Evolutionary conservation across 2,329 filamentous ascomycete genomes (phyloP), one percentile per base, ranked within the genome.

Genomic region (Aspergillus pseudonomiae): DNA sequence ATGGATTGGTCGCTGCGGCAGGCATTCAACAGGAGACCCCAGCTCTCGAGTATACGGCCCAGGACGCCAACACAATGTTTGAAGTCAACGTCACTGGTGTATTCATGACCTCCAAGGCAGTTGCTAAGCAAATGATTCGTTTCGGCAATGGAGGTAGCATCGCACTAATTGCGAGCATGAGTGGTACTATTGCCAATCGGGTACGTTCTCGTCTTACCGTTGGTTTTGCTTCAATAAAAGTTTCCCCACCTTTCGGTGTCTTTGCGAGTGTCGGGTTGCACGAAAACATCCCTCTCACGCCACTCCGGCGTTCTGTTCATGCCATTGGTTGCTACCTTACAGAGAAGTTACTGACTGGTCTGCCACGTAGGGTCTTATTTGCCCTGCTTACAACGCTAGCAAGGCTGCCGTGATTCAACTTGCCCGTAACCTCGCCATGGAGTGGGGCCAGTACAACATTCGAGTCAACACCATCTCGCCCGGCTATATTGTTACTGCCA

Each of bases 21-120:
- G 89, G 88, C 1, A 81, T 88, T 46, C 92, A 96, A 79, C 91
- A 96, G 78, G 92, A 96, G 79, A 93, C 88, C 0, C 80, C 91
- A 0, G 93, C 94, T 1, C 82, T 97, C 60, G 92, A 96, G 56
- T 96, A 96, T 75, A 82, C 82, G 1, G 81, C 83, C 59, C 83
- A 87, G 72, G 86, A 89, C 68, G 82, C 85, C 60, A 88, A 88
- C 69, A 83, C 79, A 62, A 89, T 89, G 86, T 85, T 89, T 65
- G 84, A 86, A 68, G 79, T 88, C 67, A 88, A 88, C 69, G 80
- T 88, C 57, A 88, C 85, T 0, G 86, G 86, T 11, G 85, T 85
- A 6, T 85, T 89, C 73, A 88, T 89, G 85, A 87, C 86, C 9
- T 81, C 86, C 7, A 85, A 88, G 75, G 87, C 86, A n/a, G 85